Conservation (phyloP, 2,329 filamentous ascomycete species). For the Elsinoe australis region DNA sequence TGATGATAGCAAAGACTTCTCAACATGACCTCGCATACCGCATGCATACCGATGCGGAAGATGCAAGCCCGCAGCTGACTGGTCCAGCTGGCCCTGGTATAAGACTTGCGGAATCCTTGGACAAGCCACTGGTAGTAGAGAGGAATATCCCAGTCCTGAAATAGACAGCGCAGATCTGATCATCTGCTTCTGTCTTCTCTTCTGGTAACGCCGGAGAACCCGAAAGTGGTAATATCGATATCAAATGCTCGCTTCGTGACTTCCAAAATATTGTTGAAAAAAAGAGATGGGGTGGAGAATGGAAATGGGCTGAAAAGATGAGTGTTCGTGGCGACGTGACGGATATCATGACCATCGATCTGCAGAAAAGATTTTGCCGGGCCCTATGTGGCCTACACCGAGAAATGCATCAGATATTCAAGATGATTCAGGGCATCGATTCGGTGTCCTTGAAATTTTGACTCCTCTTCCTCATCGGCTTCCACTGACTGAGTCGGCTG, state of each 20-base stretch:
- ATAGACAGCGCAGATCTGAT: not conserved
- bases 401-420: not conserved
- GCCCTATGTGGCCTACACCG: not conserved
- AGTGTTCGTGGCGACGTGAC: conserved; percentile 12
- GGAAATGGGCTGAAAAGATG: conserved; percentile 6
- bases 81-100: conserved; percentile 8
- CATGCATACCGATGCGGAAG: not conserved
- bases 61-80: not conserved
- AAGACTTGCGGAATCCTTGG: not conserved
- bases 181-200: not conserved
- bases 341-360: conserved; percentile 14
- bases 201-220: conserved; percentile 5
- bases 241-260: conserved; percentile 13
- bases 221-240: conserved; percentile 4
- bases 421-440: conserved; percentile 14
- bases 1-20: not conserved
- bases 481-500: conserved; percentile 32
- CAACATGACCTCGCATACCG: not conserved
- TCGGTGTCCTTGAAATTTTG: conserved; percentile 19
- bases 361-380: conserved; percentile 5
- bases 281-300: not conserved
- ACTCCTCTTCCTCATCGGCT: conserved; percentile 30
- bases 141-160: not conserved
- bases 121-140: not conserved
- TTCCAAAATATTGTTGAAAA: conserved; percentile 3